phyloP scores from a whole-genome alignment of 768 basidiomycete species.

The Mycena floridula region DNA sequence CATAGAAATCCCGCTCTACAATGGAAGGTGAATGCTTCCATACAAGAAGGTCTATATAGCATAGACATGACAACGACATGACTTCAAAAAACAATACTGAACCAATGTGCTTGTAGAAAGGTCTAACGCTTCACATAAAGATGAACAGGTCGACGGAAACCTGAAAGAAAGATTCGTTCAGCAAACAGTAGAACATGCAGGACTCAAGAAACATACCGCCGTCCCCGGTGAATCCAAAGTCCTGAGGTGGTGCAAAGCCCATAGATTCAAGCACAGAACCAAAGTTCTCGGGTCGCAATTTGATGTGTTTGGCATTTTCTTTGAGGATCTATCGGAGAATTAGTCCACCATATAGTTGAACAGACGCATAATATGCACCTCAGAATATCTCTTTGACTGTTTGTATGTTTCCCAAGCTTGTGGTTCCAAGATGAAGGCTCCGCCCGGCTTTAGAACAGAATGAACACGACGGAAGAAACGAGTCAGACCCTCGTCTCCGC shows the following conservation, averaged over 20 bases:
- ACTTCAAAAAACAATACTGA: too few relatives aligned
- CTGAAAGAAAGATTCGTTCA: constrained; percentile 22
- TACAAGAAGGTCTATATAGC: too few relatives aligned
- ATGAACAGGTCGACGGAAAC: constrained; percentile 59
- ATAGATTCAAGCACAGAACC: constrained; percentile 24
- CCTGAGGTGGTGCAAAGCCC: constrained; percentile 50
- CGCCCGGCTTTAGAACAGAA: constrained; percentile 51
- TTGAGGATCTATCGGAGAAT: constrained; percentile 37
- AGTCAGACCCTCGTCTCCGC: constrained; percentile 66
- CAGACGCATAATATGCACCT: constrained; percentile 27
- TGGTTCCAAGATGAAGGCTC: constrained; percentile 73
- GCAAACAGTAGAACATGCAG: not conserved
- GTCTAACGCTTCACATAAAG: constrained; percentile 43
- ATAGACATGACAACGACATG: too few relatives aligned
- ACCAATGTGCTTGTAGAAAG: too few relatives aligned
- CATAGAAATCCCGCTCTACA: too few relatives aligned
- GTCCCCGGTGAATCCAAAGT: constrained; percentile 52
- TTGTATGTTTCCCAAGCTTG: constrained; percentile 83
- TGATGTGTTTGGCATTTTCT: constrained; percentile 50
- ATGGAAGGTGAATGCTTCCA: too few relatives aligned
- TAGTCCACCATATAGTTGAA: not conserved
- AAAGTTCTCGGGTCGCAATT: constrained; percentile 62
- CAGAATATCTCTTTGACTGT: constrained; percentile 67
- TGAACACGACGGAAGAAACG: constrained; percentile 62
- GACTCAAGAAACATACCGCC: constrained; percentile 61